These are phyloP conservation scores for Glycine tomentella DNA, from an alignment of 306 rosid species.

Conservation along the genomic window DNA sequence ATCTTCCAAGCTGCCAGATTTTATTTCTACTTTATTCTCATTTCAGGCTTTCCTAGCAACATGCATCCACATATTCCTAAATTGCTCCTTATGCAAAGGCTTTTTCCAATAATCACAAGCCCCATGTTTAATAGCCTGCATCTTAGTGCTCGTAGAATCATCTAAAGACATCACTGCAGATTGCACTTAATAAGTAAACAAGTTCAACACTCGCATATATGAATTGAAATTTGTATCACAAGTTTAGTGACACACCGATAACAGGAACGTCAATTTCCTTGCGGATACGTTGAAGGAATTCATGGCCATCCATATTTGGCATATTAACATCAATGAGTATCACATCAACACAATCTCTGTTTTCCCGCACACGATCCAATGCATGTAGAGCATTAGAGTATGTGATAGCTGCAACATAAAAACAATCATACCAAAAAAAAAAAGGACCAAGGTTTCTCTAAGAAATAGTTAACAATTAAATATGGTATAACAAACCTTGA, in stretches of 20 bases:
- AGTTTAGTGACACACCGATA: slow-evolving; percentile 56
- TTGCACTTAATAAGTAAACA: slow-evolving; percentile 20
- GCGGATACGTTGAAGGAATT: slow-evolving; percentile 56
- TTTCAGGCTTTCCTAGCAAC: slow-evolving; percentile 54
- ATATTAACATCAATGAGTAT: slow-evolving; percentile 70
- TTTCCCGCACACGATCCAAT: slow-evolving; percentile 58
- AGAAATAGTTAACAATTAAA: neutral
- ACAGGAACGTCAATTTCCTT: slow-evolving; percentile 69
- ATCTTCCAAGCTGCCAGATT: slow-evolving; percentile 59
- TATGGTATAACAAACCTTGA: slow-evolving; percentile 43
- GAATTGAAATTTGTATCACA: too few species aligned
- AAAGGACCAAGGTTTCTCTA: neutral
- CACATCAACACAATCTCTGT: slow-evolving; percentile 58
- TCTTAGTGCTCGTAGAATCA: slow-evolving; percentile 46
- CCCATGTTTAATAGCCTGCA: slow-evolving; percentile 61
- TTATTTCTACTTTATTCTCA: slow-evolving; percentile 50
- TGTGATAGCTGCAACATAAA: slow-evolving; percentile 51
- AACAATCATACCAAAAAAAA: neutral
- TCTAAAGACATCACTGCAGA: slow-evolving; percentile 72
- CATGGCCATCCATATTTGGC: slow-evolving; percentile 69
- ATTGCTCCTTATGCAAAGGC: slow-evolving; percentile 61
- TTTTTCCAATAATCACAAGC: slow-evolving; percentile 73
- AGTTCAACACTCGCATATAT: neutral
- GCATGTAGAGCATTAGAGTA: slow-evolving; percentile 57
- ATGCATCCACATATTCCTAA: slow-evolving; percentile 69